Evolutionary conservation across 352 stramenopile genomes (phyloP).

Genomic region (Phytophthora lateralis): DNA sequence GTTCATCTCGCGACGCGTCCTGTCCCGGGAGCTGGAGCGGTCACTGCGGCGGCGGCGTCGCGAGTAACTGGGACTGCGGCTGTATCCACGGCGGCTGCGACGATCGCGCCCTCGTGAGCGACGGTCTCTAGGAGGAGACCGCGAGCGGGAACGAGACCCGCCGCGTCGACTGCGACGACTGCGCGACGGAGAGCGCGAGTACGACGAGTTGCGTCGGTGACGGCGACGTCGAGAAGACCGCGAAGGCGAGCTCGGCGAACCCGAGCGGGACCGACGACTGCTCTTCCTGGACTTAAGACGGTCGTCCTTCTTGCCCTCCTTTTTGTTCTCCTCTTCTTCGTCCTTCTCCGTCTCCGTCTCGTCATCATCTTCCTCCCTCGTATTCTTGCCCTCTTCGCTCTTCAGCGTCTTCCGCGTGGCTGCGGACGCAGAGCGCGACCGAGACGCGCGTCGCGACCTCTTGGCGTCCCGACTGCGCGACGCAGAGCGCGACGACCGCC

Average conservation of each 20-base stretch:
- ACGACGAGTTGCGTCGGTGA: conserved; percentile 45
- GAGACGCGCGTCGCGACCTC: conserved; percentile 24
- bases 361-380: conserved; percentile 23
- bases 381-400: conserved; percentile 22
- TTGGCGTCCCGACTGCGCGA: conserved; percentile 26
- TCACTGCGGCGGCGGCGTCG: conserved; percentile 45
- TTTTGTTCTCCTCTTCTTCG: conserved; percentile 16
- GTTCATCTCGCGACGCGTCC: conserved; percentile 52
- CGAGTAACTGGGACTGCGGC: conserved; percentile 56
- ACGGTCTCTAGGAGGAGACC: conserved; percentile 29
- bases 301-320: conserved; percentile 24
- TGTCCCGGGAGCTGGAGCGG: conserved; percentile 68
- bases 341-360: conserved; percentile 8
- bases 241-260: conserved; percentile 56
- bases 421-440: conserved; percentile 16
- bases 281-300: conserved; percentile 41
- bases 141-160: conserved; percentile 60
- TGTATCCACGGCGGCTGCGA: conserved; percentile 37
- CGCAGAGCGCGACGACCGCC: conserved; percentile 29
- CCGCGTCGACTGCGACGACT: conserved; percentile 41
- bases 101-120: conserved; percentile 36
- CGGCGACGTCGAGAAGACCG: conserved; percentile 58
- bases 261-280: conserved; percentile 59
- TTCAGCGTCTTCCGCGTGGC: conserved; percentile 16
- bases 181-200: conserved; percentile 54